Percentiles rank a stretch among this genome's conserved stretches.
phyloP scores from a whole-genome alignment of 148 eudicot genomes.

The Dianthus caryophyllus region DNA sequence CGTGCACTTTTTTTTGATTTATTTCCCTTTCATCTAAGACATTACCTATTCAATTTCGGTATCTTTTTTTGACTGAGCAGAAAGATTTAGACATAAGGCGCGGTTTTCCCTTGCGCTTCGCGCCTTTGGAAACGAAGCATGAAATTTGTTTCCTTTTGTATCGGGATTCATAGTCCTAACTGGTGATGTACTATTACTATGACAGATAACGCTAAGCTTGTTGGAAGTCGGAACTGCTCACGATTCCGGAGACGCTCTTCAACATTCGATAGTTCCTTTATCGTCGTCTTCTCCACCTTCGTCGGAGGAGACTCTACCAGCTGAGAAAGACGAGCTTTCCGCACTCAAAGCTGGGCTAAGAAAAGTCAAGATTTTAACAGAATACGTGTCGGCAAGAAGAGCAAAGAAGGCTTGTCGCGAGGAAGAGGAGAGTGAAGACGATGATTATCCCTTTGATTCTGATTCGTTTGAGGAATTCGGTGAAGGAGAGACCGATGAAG shows the following conservation, averaged over 20 bases:
- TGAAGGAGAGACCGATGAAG: constrained; percentile 61
- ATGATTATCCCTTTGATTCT: constrained; percentile 66
- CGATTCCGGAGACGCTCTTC: constrained; percentile 46
- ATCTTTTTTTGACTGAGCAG: too few species aligned
- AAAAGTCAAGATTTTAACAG: constrained; percentile 76
- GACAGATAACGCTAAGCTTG: constrained; percentile 63
- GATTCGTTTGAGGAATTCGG: constrained; percentile 71
- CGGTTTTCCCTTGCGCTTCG: neutral
- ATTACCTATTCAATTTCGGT: too few species aligned
- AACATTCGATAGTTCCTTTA: constrained; percentile 35
- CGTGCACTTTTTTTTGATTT: constrained; percentile 14
- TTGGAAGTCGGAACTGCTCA: constrained; percentile 57
- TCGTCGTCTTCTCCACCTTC: constrained; percentile 31
- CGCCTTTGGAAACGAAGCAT: neutral
- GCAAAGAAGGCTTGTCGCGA: constrained; percentile 68
- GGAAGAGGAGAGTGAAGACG: constrained; percentile 74
- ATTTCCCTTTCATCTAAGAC: neutral
- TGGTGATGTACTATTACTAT: neutral
- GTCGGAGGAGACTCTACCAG: constrained; percentile 34
- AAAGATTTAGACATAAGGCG: neutral
- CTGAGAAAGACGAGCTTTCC: constrained; percentile 83
- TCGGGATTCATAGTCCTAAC: constrained; percentile 7
- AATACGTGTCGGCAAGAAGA: constrained; percentile 65
- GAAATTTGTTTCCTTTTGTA: constrained; percentile 4
- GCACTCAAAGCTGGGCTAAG: constrained; percentile 86